Evolutionary conservation across 2,329 filamentous ascomycete species (phyloP), one percentile per base, ranked within the genome.

Genomic region (Trichoderma endophyticum): DNA sequence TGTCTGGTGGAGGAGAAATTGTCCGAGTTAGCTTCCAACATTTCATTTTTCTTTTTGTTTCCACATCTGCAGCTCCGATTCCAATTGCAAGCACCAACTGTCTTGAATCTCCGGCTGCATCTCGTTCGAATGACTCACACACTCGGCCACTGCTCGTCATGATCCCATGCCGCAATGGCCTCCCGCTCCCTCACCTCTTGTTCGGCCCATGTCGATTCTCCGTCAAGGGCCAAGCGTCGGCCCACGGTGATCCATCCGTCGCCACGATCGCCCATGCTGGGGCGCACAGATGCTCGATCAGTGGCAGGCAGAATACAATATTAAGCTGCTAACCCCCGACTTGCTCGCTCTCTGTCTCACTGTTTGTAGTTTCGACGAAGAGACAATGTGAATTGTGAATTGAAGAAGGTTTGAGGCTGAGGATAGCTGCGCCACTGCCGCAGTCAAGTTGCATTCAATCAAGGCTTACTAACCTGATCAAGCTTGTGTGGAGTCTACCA

Each of bases 241-340:
- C 80, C 79, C 60, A 81, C 77, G 54, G 77, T 79, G 56, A 78
- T 80, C 80, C 80, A 81, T 71, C 77, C 79, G 67, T 75, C 74
- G 30, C 73, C 71, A 74, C 77, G 76, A 72, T 81, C 78, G 61
- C 75, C 75, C 80, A 80, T 81, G 28, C 32, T 74, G 62, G 68
- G 67, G 48, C 61, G 26, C 64, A 28, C 43, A 60, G 3, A 56
- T 54, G 3, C 14, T 34, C 11, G 51, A 6, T 28, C 66, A 26
- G 26, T 62, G 30, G 57, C 67, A 54, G 48, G 21, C 21, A 21
- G 48, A 54, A 24, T 54, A 54, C 2, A 43, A n/a, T 18, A 18
- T 9, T 5, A 4, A 54, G 48, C 11, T 54, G 7, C n/a, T 21
- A 12, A 48, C 3, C 15, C 28, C 9, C 32, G 54, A 9, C 24